A percentile compares a stretch with the other conserved stretches of the same genome.
phyloP scores from a whole-genome alignment of 306 rosid genomes.

The Geum urbanum region DNA sequence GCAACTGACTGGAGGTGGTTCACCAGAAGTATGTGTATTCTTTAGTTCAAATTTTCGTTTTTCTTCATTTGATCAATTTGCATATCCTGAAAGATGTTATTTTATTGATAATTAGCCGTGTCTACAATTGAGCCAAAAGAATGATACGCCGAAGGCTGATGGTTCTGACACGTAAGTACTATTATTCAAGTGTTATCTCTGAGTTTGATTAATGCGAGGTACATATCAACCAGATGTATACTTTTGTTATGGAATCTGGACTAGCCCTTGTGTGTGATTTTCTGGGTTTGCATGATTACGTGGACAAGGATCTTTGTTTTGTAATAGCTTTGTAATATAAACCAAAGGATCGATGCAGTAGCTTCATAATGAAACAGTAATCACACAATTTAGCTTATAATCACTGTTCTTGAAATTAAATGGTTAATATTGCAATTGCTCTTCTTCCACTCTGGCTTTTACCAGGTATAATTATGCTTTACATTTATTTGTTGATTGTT shows the following conservation, averaged over 20 bases:
- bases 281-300: neutral
- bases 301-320: neutral
- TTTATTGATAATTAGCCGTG: conserved; percentile 14
- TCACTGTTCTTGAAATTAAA: conserved; percentile 9
- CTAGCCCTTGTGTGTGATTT: neutral
- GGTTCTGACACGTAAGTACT: conserved; percentile 47
- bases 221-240: neutral
- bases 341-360: too few species aligned
- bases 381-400: neutral
- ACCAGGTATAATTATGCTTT: conserved; percentile 3
- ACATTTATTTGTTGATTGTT: conserved; percentile 23
- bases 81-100: neutral
- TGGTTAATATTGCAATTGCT: conserved; percentile 6
- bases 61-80: neutral
- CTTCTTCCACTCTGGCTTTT: neutral
- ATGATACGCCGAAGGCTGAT: conserved; percentile 33
- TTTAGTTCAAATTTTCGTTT: conserved; percentile 8
- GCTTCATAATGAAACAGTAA: too few species aligned
- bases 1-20: conserved; percentile 32
- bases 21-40: conserved; percentile 31
- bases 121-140: conserved; percentile 37
- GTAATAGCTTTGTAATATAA: too few species aligned
- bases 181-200: neutral
- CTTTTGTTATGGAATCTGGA: neutral
- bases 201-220: neutral